A percentile compares a stretch with the other conserved stretches of the same genome.
Evolutionary conservation across 768 basidiomycete genomes (phyloP).

Genomic region (Lactarius sanguifluus): DNA sequence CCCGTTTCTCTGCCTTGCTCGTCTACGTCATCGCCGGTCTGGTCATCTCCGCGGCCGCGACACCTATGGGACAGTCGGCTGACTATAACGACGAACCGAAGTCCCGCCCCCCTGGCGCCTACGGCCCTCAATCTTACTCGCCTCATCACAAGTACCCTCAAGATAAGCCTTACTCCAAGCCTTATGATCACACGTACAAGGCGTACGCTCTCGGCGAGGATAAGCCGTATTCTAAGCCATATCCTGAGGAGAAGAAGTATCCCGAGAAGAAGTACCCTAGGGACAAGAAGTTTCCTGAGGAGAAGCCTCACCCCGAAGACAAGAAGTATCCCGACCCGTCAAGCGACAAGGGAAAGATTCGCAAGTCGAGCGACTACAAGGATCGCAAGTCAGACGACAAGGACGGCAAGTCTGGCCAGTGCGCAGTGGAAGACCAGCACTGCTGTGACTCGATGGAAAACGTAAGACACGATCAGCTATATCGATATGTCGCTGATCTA

Average conservation of each 20-base stretch:
- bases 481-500: background rate
- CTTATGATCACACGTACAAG: background rate
- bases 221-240: background rate
- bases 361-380: background rate
- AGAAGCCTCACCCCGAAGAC: background rate
- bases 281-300: slow-evolving; percentile 5
- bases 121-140: background rate
- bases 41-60: slow-evolving; percentile 23
- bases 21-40: slow-evolving; percentile 22
- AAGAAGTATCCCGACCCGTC: background rate
- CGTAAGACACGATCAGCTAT: background rate
- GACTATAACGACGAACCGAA: slow-evolving; percentile 9
- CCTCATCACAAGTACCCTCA: background rate
- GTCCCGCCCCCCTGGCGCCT: slow-evolving; percentile 6
- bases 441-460: background rate
- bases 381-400: background rate
- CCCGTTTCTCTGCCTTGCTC: slow-evolving; percentile 24
- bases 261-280: background rate
- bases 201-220: background rate
- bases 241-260: slow-evolving; percentile 1
- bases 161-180: background rate
- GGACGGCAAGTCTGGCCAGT: background rate
- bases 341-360: background rate
- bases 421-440: background rate
- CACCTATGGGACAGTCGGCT: slow-evolving; percentile 9